Evolutionary conservation across 2,329 filamentous ascomycete species (phyloP).

Genomic region (Microdochium nivale): DNA sequence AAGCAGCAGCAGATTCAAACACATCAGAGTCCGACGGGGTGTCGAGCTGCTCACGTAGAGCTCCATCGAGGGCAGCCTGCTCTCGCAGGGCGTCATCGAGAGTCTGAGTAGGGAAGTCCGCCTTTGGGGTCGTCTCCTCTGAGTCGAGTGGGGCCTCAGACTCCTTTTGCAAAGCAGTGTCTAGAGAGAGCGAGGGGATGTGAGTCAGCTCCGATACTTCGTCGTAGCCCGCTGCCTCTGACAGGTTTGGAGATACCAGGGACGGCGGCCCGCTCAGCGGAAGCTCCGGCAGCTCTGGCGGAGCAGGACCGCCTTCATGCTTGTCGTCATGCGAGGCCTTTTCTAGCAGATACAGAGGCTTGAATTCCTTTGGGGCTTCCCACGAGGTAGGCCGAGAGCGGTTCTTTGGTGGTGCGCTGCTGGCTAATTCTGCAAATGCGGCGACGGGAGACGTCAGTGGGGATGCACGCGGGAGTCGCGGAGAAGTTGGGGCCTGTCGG

Average conservation of each 20-base stretch:
- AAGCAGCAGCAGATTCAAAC: conserved; percentile 2
- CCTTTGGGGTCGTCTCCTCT: conserved; percentile 5
- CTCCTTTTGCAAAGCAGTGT: background rate
- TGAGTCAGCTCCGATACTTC: conserved; percentile 15
- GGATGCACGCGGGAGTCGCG: conserved; percentile 28
- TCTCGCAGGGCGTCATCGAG: conserved; percentile 5
- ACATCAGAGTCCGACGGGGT: conserved; percentile 16
- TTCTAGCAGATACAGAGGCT: conserved; percentile 77
- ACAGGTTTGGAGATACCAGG: conserved; percentile 21
- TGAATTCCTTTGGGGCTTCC: conserved; percentile 61
- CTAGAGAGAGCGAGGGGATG: conserved; percentile 2
- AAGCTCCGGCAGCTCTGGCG: conserved; percentile 40
- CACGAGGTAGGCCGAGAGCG: conserved; percentile 48
- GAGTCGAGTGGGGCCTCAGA: background rate
- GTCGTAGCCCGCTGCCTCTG: conserved; percentile 13
- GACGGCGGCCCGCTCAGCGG: conserved; percentile 29
- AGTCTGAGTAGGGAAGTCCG: background rate
- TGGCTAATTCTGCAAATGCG: conserved; percentile 21
- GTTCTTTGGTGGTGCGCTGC: conserved; percentile 24
- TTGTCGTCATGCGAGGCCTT: conserved; percentile 33
- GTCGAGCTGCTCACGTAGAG: conserved; percentile 26
- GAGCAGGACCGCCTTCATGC: conserved; percentile 17
- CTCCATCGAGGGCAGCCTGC: conserved; percentile 1
- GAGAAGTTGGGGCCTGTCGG: conserved; percentile 24
- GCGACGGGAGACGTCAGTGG: conserved; percentile 22